phyloP scores from a whole-genome alignment of 495 filamentous ascomycete genomes.

The Melanomma pulvis-pyrius region DNA sequence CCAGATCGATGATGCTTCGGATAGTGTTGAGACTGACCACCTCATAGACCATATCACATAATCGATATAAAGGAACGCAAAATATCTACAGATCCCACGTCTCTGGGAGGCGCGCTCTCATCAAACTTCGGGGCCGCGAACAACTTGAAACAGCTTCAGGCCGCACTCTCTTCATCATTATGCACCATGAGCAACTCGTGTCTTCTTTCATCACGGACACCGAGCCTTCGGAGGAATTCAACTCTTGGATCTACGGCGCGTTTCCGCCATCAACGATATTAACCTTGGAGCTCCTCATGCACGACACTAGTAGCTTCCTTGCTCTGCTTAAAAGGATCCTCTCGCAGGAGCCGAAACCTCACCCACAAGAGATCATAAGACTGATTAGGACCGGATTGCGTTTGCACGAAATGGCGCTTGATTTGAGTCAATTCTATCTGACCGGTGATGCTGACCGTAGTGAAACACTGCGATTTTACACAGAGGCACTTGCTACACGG shows the following conservation, averaged over 20 bases:
- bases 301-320: constrained; percentile 6
- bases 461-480: neutral
- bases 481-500: neutral
- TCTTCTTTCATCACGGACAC: constrained; percentile 2
- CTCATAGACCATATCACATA: constrained; percentile 3
- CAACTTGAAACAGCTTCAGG: constrained; percentile 6
- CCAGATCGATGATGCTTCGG: neutral
- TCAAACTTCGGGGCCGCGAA: constrained; percentile 16
- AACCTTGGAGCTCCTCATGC: constrained; percentile 7
- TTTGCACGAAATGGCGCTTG: neutral
- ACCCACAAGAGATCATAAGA: too few relatives aligned
- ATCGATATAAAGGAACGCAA: neutral
- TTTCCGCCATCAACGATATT: constrained; percentile 1
- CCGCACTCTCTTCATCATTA: constrained; percentile 8
- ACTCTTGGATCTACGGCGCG: constrained; percentile 3
- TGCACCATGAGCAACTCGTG: constrained; percentile 20
- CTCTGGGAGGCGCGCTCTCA: constrained; percentile 7
- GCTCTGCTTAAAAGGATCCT: neutral
- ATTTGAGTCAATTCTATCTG: neutral
- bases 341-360: neutral
- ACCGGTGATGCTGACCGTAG: neutral
- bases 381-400: neutral
- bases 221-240: constrained; percentile 9
- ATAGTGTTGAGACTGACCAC: neutral
- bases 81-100: constrained; percentile 3